Conservation (phyloP, 805 yeast genomes). For the Ogataea parapolymorpha region DNA sequence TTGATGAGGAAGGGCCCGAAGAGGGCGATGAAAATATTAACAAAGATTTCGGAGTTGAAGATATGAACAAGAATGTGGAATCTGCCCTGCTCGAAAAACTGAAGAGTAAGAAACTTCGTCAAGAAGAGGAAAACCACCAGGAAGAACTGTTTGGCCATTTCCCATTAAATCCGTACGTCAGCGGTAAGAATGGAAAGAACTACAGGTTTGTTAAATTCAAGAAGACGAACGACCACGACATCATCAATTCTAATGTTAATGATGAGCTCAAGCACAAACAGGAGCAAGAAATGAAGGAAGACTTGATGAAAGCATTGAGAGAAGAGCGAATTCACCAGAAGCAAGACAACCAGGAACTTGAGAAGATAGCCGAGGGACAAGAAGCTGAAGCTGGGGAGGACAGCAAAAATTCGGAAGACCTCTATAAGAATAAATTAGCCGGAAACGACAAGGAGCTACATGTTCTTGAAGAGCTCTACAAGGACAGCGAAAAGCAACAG, state of each 20-base stretch:
- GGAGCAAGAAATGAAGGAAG: conserved; percentile 19
- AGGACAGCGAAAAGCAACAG: conserved; percentile 14
- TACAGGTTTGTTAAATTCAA: conserved; percentile 32
- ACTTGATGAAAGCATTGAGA: conserved; percentile 12
- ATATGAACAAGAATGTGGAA: conserved; percentile 16
- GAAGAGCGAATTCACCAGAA: conserved; percentile 8
- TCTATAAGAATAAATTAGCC: conserved; percentile 16
- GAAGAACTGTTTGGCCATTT: conserved; percentile 31
- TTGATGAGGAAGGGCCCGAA: conserved; percentile 24
- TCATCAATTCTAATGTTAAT: conserved; percentile 27
- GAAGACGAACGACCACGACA: conserved; percentile 26
- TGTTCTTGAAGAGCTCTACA: conserved; percentile 22
- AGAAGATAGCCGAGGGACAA: conserved; percentile 8
- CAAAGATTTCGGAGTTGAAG: conserved; percentile 13
- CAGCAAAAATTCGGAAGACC: conserved; percentile 15
- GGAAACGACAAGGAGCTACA: conserved; percentile 29
- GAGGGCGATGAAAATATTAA: conserved; percentile 15
- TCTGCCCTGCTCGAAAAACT: conserved; percentile 13
- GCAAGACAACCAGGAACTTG: conserved; percentile 2
- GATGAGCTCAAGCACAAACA: conserved; percentile 20
- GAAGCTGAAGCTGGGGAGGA: conserved; percentile 9
- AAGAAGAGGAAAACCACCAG: conserved; percentile 11
- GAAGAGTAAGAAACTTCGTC: conserved; percentile 8
- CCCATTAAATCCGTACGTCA: conserved; percentile 30
- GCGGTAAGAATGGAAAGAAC: conserved; percentile 30